phyloP scores from a whole-genome alignment of 1,284 basidiomycete species.

The Naganishia albida region DNA sequence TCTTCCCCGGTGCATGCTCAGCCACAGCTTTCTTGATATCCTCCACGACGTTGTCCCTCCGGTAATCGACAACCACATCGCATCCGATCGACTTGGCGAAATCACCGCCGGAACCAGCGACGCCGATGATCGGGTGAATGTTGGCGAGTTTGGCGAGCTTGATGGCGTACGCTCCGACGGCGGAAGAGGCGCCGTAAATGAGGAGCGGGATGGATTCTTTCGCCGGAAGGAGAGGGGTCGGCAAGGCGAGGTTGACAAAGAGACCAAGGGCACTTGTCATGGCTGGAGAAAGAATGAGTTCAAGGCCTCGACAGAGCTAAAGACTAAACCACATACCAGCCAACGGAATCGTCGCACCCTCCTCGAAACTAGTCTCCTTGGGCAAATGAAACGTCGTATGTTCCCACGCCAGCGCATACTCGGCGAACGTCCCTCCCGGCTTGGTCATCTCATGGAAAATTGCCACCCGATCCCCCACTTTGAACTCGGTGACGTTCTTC shows the following conservation, averaged over 20 bases:
- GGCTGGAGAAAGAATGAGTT: background rate
- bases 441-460: slow-evolving; percentile 35
- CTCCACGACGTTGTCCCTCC: slow-evolving; percentile 30
- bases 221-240: slow-evolving; percentile 33
- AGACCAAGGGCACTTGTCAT: slow-evolving; percentile 35
- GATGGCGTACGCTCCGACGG: slow-evolving; percentile 36
- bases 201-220: slow-evolving; percentile 31
- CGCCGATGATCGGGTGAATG: slow-evolving; percentile 37
- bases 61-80: slow-evolving; percentile 35
- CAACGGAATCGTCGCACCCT: slow-evolving; percentile 33
- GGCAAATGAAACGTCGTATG: slow-evolving; percentile 34
- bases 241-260: slow-evolving; percentile 32
- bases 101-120: slow-evolving; percentile 32
- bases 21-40: slow-evolving; percentile 33
- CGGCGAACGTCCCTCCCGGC: slow-evolving; percentile 31
- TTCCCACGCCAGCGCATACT: slow-evolving; percentile 32
- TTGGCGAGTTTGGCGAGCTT: slow-evolving; percentile 36
- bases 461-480: slow-evolving; percentile 35
- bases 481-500: slow-evolving; percentile 34
- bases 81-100: slow-evolving; percentile 32
- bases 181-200: slow-evolving; percentile 35
- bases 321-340: slow-evolving; percentile 20
- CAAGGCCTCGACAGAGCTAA: too few relatives aligned
- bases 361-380: slow-evolving; percentile 17
- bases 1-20: slow-evolving; percentile 16